Conservation (phyloP, 2,329 filamentous ascomycete genomes). For the Cladophialophora yegresii region DNA sequence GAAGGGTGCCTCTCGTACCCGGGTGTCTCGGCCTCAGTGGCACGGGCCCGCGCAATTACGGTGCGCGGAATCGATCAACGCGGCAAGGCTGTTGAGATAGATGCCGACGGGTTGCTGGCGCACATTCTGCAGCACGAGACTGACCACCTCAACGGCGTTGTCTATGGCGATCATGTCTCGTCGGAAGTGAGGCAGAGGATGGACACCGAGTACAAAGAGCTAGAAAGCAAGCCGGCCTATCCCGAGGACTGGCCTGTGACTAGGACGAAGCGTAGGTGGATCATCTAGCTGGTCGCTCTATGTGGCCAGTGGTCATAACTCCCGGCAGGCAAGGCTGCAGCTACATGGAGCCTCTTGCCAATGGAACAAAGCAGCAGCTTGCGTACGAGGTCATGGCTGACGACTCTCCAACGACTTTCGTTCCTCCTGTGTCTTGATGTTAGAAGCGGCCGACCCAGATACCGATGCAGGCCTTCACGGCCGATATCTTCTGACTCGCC, state of each 20-base stretch:
- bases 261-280: background rate
- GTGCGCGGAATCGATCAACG: slow-evolving; percentile 4
- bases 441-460: too few species aligned
- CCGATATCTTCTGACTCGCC: background rate
- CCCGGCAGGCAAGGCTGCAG: background rate
- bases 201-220: background rate
- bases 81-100: background rate
- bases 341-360: background rate
- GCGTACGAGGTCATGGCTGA: background rate
- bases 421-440: background rate
- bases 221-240: background rate
- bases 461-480: background rate
- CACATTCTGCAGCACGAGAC: slow-evolving; percentile 13
- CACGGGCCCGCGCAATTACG: background rate
- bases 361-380: background rate
- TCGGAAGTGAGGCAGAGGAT: slow-evolving; percentile 5
- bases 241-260: slow-evolving; percentile 10
- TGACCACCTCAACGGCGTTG: slow-evolving; percentile 14
- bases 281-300: background rate
- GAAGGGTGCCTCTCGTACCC: slow-evolving; percentile 15
- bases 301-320: background rate
- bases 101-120: background rate
- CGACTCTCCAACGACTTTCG: background rate
- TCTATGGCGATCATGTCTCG: slow-evolving; percentile 8
- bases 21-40: background rate